Base-by-base conservation (phyloP, 495 filamentous ascomycete species). In the Lindgomyces ingoldianus region DNA sequence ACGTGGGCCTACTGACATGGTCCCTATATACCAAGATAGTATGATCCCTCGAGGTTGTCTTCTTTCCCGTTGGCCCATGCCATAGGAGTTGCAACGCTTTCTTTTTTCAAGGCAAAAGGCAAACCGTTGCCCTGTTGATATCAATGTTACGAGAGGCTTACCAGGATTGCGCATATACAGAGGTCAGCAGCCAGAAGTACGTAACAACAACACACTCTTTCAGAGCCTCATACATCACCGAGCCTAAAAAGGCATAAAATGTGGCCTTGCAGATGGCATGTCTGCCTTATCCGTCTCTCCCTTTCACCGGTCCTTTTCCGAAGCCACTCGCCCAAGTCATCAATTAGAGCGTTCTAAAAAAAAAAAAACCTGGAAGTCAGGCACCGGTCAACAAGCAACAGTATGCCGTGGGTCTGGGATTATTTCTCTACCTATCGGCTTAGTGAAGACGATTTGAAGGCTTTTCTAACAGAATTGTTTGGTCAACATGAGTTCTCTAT, bases 321-420 rank as follows among this genome's bases (percentile, higher is more conserved):
- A 6, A 39, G 6, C 6, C 33, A 39, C 14, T 14, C 33, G 33
- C 6, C 14, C 33, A 39, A 39, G 6, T 39, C 14, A 39, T 6
- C 33, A 22, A 30, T 6, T 52, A 4, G 18, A 1, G 18, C 3
- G 22, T 27, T 27, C 3, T 16, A 12, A 11, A 2, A 9, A 2
- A 8, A 14, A 16, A 8, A 14, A 11, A 8, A 42, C 33, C 29
- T 16, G 8, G 4, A 4, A 14, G 30, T 27, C 41, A 4, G 19
- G 14, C 49, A 52, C 18, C 4, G 18, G 22, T 55, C 1, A 55
- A 30, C 29, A 3, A 16, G 36, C n/a, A 1, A 4, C n/a, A 45
- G 4, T 47, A 56, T 63, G 60, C n/a, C 6, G n/a, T 49, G 33
- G 3, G 36, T 55, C 8, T 56, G 36, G 29, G 59, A 62, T 22